Conservation (phyloP, 441 rosid species). For the Flueggea neowawraea region DNA sequence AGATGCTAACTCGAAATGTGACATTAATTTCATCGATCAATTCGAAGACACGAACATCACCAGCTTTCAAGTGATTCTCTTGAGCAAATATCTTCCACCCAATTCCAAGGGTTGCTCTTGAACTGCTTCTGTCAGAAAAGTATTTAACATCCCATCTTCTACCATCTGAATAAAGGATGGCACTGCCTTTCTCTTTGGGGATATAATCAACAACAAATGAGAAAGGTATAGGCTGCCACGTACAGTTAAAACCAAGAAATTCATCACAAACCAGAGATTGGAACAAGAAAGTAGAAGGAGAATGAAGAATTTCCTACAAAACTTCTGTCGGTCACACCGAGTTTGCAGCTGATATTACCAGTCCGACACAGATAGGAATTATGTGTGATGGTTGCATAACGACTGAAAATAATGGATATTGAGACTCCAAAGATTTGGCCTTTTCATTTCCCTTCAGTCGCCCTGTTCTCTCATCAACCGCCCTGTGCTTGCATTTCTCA, state of each 20-base stretch:
- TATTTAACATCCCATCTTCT: neutral
- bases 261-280: neutral
- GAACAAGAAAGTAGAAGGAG: neutral
- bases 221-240: neutral
- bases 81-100: constrained; percentile 19
- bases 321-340: neutral
- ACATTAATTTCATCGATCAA: constrained; percentile 4
- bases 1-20: neutral
- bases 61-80: constrained; percentile 11
- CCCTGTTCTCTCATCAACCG: neutral
- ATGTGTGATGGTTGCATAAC: neutral
- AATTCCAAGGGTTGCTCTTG: neutral
- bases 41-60: constrained; percentile 24
- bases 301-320: no score
- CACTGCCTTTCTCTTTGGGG: neutral
- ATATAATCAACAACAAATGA: no score
- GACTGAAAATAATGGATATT: neutral
- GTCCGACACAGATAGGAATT: neutral
- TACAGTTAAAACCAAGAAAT: neutral
- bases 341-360: neutral
- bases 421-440: neutral
- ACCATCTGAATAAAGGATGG: neutral
- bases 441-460: neutral
- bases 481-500: neutral
- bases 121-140: neutral